A percentile compares a stretch with the other conserved stretches of the same genome.
Conservation (phyloP, 2,329 filamentous ascomycete genomes). For the Aspergillus brasiliensis region DNA sequence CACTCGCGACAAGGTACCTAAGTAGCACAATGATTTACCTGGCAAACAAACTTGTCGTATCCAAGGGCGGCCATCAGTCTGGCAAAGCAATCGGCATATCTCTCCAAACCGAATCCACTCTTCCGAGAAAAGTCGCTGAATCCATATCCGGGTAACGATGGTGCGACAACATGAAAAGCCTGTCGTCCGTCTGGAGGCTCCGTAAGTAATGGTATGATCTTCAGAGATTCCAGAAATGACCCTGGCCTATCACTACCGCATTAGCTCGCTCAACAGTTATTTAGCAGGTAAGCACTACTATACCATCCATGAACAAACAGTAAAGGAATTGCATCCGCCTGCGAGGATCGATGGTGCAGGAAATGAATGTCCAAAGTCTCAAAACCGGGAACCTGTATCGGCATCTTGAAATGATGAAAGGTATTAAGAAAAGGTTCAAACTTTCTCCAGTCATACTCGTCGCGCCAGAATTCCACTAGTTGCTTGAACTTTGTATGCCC, state of each 20-base stretch:
- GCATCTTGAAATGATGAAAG: constrained; percentile 60
- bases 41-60: constrained; percentile 41
- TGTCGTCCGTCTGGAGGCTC: no score
- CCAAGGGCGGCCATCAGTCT: constrained; percentile 40
- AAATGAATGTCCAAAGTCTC: constrained; percentile 65
- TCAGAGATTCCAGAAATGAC: no score
- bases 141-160: constrained; percentile 59
- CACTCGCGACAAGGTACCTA: fast-evolving
- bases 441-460: constrained; percentile 62
- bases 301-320: constrained; percentile 68
- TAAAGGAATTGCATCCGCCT: constrained; percentile 61
- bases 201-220: no score
- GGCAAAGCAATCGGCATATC: neutral
- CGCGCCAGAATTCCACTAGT: constrained; percentile 59
- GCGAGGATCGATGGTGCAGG: constrained; percentile 58
- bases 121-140: constrained; percentile 47
- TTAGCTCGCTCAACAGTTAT: neutral
- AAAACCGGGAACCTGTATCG: constrained; percentile 60
- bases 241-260: no score
- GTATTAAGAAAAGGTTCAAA: constrained; percentile 57
- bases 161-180: constrained; percentile 56
- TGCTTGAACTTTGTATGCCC: constrained; percentile 49
- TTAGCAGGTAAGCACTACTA: constrained; percentile 9
- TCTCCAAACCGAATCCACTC: constrained; percentile 14
- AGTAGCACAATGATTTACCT: no score